Percentiles rank a stretch among this genome's conserved stretches.
These are phyloP conservation scores for Sphaerostilbella broomeana DNA, from an alignment of 2,329 filamentous ascomycete species.

Conservation along the genomic window DNA sequence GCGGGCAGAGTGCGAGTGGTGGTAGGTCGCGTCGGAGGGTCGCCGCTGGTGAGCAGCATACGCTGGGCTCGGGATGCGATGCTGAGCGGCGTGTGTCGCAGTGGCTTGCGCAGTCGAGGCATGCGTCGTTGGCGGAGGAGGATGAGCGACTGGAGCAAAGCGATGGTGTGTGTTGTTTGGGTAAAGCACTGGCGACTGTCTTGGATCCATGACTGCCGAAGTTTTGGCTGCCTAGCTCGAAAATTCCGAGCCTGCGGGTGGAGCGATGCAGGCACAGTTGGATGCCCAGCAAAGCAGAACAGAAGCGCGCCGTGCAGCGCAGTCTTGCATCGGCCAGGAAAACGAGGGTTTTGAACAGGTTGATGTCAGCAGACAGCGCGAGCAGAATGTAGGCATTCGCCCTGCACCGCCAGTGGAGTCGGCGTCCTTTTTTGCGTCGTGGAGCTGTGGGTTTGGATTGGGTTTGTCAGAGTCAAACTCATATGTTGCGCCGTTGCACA, in stretches of 20 bases:
- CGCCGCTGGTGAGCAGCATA: conserved; percentile 31
- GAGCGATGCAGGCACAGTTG: conserved; percentile 10
- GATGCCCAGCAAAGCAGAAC: neutral
- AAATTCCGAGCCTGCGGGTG: conserved; percentile 7
- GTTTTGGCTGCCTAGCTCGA: conserved; percentile 15
- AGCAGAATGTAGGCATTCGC: no score
- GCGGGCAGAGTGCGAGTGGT: conserved; percentile 25
- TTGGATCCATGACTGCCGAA: conserved; percentile 15
- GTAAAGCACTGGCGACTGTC: conserved; percentile 14
- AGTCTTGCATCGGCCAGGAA: neutral
- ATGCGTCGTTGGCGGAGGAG: conserved; percentile 6
- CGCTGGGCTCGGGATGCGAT: conserved; percentile 17
- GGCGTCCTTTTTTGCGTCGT: no score
- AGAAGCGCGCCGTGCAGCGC: neutral
- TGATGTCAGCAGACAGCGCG: no score
- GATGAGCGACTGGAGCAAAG: conserved; percentile 4
- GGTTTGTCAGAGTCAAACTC: no score
- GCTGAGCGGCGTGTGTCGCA: conserved; percentile 15
- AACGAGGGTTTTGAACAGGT: neutral
- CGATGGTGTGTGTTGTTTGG: conserved; percentile 8
- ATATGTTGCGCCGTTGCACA: no score
- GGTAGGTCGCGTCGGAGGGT: conserved; percentile 39
- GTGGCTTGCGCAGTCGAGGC: conserved; percentile 19
- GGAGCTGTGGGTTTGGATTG: no score
- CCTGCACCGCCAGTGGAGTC: no score